Percentiles rank a stretch among this genome's conserved stretches.
These are phyloP conservation scores for Trichaptum fuscoviolaceum DNA, from an alignment of 768 basidiomycete species.

Conservation along the genomic window DNA sequence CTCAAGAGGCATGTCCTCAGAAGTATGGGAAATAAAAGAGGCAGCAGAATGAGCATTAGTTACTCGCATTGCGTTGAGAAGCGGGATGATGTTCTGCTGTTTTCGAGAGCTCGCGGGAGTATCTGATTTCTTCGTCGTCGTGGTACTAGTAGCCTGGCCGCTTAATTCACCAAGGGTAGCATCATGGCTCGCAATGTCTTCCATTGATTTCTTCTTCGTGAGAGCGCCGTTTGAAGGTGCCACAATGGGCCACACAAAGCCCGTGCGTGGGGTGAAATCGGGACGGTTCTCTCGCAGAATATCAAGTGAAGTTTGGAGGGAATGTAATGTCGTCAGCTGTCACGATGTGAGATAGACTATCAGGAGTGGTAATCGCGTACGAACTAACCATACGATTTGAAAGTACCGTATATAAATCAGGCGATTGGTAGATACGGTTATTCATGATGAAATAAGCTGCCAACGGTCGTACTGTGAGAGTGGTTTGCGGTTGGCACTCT, in stretches of 20 bases:
- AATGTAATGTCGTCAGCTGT: slow-evolving; percentile 64
- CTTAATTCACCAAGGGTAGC: not conserved
- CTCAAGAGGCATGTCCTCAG: slow-evolving; percentile 22
- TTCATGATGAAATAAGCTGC: slow-evolving; percentile 87
- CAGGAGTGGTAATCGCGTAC: not conserved
- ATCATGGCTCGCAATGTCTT: slow-evolving; percentile 9
- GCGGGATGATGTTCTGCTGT: slow-evolving; percentile 61
- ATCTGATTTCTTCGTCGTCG: slow-evolving; percentile 14
- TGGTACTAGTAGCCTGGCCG: slow-evolving; percentile 1
- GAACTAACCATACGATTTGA: slow-evolving; percentile 72
- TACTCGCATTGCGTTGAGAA: slow-evolving; percentile 75
- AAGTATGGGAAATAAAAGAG: slow-evolving; percentile 38
- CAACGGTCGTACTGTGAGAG: slow-evolving; percentile 57
- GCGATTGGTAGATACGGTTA: slow-evolving; percentile 84
- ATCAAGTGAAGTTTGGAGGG: slow-evolving; percentile 73
- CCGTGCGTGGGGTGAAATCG: slow-evolving; percentile 77
- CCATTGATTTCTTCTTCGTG: slow-evolving; percentile 34
- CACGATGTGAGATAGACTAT: not conserved
- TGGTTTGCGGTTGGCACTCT: slow-evolving; percentile 8
- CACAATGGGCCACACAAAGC: slow-evolving; percentile 80
- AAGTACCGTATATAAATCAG: slow-evolving; percentile 77
- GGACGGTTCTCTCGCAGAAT: slow-evolving; percentile 69
- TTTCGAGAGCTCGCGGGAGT: slow-evolving; percentile 31
- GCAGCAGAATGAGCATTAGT: slow-evolving; percentile 66
- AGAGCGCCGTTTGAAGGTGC: slow-evolving; percentile 37